Evolutionary conservation across 306 rosid species (phyloP), one percentile per base, ranked within the genome.

Genomic region (Rosa multiflora): DNA sequence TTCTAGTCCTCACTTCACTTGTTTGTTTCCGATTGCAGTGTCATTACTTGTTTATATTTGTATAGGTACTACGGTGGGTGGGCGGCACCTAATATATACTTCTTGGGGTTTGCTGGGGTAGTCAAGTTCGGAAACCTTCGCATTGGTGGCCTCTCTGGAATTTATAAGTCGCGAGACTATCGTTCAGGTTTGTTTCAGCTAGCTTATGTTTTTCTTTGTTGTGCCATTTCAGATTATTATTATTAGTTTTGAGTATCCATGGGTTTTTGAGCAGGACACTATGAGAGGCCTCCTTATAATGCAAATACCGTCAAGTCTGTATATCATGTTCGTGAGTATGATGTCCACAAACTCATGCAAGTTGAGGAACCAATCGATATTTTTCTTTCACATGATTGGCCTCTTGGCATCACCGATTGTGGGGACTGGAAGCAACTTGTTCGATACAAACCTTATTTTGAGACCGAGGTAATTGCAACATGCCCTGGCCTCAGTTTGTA

Each of bases 341-440:
- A 92, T 64, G 94, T 92, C 82, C 90, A 83, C 76, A 92, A 95
- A 78, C 90, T 92, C 49, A 83, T 77, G 83, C 97, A 91, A 92
- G 85, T 95, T 72, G 88, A 92, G 89, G 96, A 92, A 56, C 97
- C 94, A 0, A 66, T 95, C 48, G 92, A 92, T 83, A 87, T 95
- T 66, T 95, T 92, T 88, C 92, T 95, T 59, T 95, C 99, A 7
- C 98, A 95, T 83, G 99, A 95, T 85, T 95, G 99, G 99, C 99
- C 98, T 0, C 52, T 88, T 77, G 89, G 96, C 42, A 90, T 95
- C 86, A 92, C 98, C 71, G 97, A 92, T 76, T 90, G 82, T 81
- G 99, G 99, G 87, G 80, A 95, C 77, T 91, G 90, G 87, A 44
- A 83, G 88, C 85, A 86, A 59, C 98, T 92, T 82, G 82, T 91